phyloP scores from a whole-genome alignment of 1,284 basidiomycete species.

The Ceratobasidium sp. region DNA sequence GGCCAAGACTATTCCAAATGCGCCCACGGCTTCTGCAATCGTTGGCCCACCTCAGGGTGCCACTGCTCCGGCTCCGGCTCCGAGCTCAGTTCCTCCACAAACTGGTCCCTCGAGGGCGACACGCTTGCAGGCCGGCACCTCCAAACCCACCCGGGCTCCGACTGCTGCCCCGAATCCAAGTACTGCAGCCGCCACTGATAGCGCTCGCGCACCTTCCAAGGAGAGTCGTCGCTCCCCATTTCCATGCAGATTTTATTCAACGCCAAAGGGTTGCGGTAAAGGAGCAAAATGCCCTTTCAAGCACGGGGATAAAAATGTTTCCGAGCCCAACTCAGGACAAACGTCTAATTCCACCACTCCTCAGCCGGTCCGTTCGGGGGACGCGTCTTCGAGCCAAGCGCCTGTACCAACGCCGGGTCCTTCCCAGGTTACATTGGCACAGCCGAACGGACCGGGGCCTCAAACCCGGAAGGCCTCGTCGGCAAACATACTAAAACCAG shows the following conservation, averaged over 20 bases:
- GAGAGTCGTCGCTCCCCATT: not conserved
- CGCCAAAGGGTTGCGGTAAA: not conserved
- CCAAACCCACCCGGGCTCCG: not conserved
- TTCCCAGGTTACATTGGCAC: not conserved
- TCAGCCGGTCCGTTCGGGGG: not conserved
- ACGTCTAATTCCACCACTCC: not conserved
- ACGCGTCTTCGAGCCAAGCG: not conserved
- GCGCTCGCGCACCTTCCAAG: not conserved
- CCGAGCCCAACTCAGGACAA: not conserved
- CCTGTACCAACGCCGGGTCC: not conserved
- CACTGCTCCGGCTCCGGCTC: not conserved
- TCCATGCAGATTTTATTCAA: not conserved
- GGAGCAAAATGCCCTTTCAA: constrained; percentile 1
- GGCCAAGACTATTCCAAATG: not conserved
- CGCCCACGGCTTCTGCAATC: not conserved
- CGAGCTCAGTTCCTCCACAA: not conserved
- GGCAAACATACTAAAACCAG: not conserved
- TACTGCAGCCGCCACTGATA: not conserved
- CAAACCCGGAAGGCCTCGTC: not conserved
- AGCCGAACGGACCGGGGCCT: not conserved
- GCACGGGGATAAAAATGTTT: not conserved
- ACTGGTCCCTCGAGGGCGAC: not conserved
- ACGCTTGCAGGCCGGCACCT: no score
- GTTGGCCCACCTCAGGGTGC: no score
- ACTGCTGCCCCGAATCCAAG: not conserved